A percentile compares a stretch with the other conserved stretches of the same genome.
phyloP scores from a whole-genome alignment of 139 green algal species.

The Pseudopediastrum boryanum region DNA sequence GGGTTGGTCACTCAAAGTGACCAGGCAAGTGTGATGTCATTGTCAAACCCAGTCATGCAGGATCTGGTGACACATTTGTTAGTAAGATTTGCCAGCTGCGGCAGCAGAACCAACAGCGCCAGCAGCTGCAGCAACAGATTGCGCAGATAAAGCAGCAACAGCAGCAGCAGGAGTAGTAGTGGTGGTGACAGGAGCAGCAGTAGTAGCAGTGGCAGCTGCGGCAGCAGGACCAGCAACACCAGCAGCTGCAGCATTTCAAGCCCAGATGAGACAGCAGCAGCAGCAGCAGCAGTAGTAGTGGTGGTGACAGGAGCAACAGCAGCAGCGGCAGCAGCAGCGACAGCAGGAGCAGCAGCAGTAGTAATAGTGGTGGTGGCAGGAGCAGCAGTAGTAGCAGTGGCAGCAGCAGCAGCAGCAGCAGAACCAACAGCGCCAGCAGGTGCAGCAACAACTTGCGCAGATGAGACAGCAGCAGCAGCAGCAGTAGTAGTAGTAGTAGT shows the following conservation, averaged over 20 bases:
- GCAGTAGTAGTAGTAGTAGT: not conserved
- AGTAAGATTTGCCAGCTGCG: too few species aligned
- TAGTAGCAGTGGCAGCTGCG: not conserved
- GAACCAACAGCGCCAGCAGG: not conserved
- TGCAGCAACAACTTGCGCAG: not conserved
- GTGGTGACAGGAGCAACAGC: not conserved
- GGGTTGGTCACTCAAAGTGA: too few species aligned
- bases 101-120: too few species aligned
- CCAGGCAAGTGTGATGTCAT: too few species aligned
- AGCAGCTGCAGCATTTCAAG: not conserved
- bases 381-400: not conserved
- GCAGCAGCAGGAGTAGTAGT: not conserved
- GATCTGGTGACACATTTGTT: too few species aligned
- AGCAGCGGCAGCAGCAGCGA: not conserved
- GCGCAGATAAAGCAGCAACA: too few species aligned
- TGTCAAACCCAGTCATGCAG: too few species aligned
- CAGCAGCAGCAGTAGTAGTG: not conserved
- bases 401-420: slow-evolving; percentile 1
- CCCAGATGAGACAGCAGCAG: not conserved
- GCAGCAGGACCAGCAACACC: not conserved
- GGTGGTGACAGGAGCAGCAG: not conserved
- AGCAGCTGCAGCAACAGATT: too few species aligned
- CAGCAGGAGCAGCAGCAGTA: not conserved
- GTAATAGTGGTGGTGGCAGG: not conserved
- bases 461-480: not conserved